Conservation (phyloP, 75 land plant genomes). For the Azolla pinnata region DNA sequence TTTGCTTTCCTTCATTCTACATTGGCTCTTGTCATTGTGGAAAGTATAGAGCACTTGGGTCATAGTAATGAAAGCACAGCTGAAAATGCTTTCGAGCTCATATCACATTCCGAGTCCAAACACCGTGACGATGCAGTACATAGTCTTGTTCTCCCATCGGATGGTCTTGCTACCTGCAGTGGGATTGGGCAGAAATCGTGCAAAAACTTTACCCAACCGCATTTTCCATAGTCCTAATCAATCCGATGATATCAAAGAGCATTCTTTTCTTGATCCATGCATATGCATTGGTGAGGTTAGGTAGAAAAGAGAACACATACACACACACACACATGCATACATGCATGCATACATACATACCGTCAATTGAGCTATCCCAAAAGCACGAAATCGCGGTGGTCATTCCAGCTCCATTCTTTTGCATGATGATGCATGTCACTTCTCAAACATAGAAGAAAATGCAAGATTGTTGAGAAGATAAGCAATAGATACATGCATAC, state of each 20-base stretch:
- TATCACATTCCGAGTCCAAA: constrained; percentile 19
- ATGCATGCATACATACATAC: constrained; percentile 7
- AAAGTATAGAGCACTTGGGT: not conserved
- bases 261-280: not conserved
- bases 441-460: too few species aligned
- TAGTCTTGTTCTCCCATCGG: constrained; percentile 30
- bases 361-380: constrained; percentile 27
- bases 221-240: not conserved
- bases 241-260: not conserved
- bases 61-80: not conserved
- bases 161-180: constrained; percentile 22
- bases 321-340: not conserved
- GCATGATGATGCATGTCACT: constrained; percentile 35
- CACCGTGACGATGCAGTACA: constrained; percentile 21
- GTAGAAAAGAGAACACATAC: not conserved
- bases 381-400: constrained; percentile 33
- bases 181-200: too few species aligned
- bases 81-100: not conserved
- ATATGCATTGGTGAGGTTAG: too few species aligned
- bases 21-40: too few species aligned
- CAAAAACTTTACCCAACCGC: not conserved
- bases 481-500: too few species aligned
- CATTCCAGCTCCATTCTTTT: constrained; percentile 41
- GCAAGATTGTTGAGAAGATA: too few species aligned
- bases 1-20: too few species aligned